These are phyloP conservation scores for Cucurbita argyrosperma DNA, from an alignment of 306 rosid species.

Conservation along the genomic window DNA sequence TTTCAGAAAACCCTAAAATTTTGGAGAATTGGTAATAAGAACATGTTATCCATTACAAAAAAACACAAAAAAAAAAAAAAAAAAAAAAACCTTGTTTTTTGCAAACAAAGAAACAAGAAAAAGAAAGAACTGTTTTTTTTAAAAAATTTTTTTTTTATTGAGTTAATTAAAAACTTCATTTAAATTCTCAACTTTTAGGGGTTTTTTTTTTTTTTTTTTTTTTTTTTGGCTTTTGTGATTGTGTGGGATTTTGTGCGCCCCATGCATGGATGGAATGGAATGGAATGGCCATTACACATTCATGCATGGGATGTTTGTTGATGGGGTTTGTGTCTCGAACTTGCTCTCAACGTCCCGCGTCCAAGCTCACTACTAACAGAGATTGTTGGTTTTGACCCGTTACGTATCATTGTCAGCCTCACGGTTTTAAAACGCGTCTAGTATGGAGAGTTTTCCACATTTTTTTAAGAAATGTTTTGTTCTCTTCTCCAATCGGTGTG, in stretches of 20 bases:
- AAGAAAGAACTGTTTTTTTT: conserved; percentile 20
- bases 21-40: neutral
- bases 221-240: conserved; percentile 29
- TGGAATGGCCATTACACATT: neutral
- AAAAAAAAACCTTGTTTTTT: neutral
- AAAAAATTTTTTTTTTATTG: conserved; percentile 25
- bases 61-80: neutral
- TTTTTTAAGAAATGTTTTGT: too few species aligned
- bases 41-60: neutral
- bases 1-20: conserved; percentile 40
- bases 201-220: conserved; percentile 18
- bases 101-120: neutral
- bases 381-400: too few species aligned
- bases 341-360: neutral
- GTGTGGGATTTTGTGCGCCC: conserved; percentile 40
- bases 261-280: conserved; percentile 6
- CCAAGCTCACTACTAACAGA: too few species aligned
- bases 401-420: too few species aligned
- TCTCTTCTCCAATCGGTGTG: too few species aligned
- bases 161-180: conserved; percentile 15
- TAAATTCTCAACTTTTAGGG: conserved; percentile 21
- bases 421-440: too few species aligned
- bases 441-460: too few species aligned
- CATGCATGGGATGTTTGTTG: neutral
- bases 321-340: neutral